Evolutionary conservation across 2,329 filamentous ascomycete species (phyloP).

Genomic region (Corinectria fuckeliana): DNA sequence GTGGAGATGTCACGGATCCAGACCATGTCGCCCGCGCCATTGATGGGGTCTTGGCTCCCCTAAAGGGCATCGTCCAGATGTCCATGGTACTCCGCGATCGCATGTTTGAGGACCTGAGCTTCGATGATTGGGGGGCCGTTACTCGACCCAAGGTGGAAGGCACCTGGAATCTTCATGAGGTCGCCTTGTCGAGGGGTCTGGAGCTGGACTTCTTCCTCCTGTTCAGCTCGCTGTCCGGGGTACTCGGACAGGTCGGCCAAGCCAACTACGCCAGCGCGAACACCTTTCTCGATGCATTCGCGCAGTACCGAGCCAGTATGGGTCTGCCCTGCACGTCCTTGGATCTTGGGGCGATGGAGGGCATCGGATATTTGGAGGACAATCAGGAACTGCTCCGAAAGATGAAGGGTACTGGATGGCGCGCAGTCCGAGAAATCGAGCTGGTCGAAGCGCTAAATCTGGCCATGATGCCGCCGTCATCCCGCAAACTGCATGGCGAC

Average conservation of each 20-base stretch:
- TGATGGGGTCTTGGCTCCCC: conserved; percentile 23
- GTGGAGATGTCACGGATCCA: conserved; percentile 42
- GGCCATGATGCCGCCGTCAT: neutral
- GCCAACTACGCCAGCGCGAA: conserved; percentile 52
- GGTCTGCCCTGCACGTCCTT: conserved; percentile 47
- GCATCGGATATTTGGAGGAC: conserved; percentile 45
- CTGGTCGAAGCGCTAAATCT: conserved; percentile 18
- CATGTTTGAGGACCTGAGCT: conserved; percentile 43
- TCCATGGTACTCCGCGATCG: conserved; percentile 45
- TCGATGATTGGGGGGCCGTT: conserved; percentile 39
- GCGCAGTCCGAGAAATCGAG: conserved; percentile 18
- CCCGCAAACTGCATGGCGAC: neutral
- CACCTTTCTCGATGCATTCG: conserved; percentile 49
- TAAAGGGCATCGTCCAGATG: conserved; percentile 50
- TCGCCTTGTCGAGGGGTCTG: conserved; percentile 37
- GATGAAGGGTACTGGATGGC: conserved; percentile 13
- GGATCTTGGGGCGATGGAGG: conserved; percentile 46
- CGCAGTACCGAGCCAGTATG: conserved; percentile 42
- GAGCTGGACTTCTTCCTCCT: conserved; percentile 48
- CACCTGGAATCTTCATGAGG: conserved; percentile 46
- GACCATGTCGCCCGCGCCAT: conserved; percentile 38
- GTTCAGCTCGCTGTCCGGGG: conserved; percentile 43
- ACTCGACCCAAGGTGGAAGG: conserved; percentile 44
- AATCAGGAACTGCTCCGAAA: conserved; percentile 16
- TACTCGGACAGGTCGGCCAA: conserved; percentile 46